A percentile compares a stretch with the other conserved stretches of the same genome.
Conservation (phyloP, 768 basidiomycete genomes). For the Tricholoma matsutake region DNA sequence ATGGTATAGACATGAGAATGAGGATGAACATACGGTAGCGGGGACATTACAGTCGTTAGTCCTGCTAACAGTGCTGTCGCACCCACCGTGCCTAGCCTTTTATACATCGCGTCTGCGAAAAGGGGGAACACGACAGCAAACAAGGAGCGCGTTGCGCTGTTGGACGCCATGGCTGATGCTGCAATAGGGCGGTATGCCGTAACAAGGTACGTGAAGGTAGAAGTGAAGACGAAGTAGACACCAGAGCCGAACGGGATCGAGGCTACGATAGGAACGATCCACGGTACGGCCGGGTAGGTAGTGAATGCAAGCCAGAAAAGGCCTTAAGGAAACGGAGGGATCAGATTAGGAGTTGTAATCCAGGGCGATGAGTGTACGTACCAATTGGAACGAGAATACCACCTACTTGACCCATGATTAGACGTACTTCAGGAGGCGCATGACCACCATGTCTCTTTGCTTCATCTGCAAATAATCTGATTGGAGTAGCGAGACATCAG, state of each 20-base stretch:
- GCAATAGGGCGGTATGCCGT: constrained; percentile 64
- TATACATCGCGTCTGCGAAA: constrained; percentile 68
- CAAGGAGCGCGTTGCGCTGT: constrained; percentile 57
- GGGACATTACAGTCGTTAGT: constrained; percentile 56
- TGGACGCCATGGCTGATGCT: constrained; percentile 68
- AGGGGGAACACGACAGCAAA: constrained; percentile 63
- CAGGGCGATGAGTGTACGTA: constrained; percentile 43
- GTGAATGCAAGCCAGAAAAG: constrained; percentile 65
- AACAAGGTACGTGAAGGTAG: constrained; percentile 69
- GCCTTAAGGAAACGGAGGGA: constrained; percentile 40
- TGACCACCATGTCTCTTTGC: constrained; percentile 37
- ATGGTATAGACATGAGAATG: no score
- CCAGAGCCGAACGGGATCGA: constrained; percentile 64
- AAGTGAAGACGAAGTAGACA: constrained; percentile 66
- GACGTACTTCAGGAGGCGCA: constrained; percentile 63
- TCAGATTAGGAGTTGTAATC: no score
- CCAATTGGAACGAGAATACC: constrained; percentile 61
- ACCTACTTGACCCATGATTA: constrained; percentile 65
- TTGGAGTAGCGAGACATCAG: constrained; percentile 2
- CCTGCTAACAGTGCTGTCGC: constrained; percentile 70
- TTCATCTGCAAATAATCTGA: constrained; percentile 4
- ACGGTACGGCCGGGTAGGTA: constrained; percentile 48
- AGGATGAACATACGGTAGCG: constrained; percentile 56
- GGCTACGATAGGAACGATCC: constrained; percentile 64
- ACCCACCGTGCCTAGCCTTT: constrained; percentile 63